Evolutionary conservation across 2,329 filamentous ascomycete genomes (phyloP), one percentile per base, ranked within the genome.

Genomic region (Sporothrix schenckii): DNA sequence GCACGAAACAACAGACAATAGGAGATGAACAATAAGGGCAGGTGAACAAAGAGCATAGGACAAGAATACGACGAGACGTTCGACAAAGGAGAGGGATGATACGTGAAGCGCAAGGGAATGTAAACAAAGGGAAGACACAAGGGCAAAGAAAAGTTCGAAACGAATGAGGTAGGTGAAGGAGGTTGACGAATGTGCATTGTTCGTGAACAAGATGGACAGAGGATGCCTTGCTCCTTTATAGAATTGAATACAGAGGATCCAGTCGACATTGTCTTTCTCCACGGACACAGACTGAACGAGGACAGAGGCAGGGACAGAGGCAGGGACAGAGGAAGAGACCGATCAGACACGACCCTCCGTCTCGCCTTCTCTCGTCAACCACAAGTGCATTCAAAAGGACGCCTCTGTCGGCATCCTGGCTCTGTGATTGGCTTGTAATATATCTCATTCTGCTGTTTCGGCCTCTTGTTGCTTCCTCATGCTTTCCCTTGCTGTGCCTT

Each of bases 361-460:
- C 66, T 16, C 47, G 14, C 10, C n/a, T 34, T 10, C 34, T 54
- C 39, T 6, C 39, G 27, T 41, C 44, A 34, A 58, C 24, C 30
- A 67, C 49, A 5, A 34, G 27, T n/a, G 13, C 9, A n/a, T 27
- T 53, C 30, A 13, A 10, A 41, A 4, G 60, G 41, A 24, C 24
- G 49, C 41, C 14, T 68, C 34, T 56, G 50, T 56, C 10, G 50
- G 47, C 21, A 47, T 56, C 52, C 50, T 47, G 34, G 21, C 1
- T 4, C 21, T 60, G 14, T 70, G 69, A 70, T 67, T 70, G 69
- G 69, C 10, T 52, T 10, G 69, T 61, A 67, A 70, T 49, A 67
- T 70, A 70, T 70, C 53, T 61, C 11, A 44, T 67, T 70, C 16
- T 47, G 53, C 61, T 70, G 52, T 30, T 58, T 58, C 63, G 39